Base-by-base conservation (phyloP, 495 filamentous ascomycete genomes). In the Penicillium bovifimosum region DNA sequence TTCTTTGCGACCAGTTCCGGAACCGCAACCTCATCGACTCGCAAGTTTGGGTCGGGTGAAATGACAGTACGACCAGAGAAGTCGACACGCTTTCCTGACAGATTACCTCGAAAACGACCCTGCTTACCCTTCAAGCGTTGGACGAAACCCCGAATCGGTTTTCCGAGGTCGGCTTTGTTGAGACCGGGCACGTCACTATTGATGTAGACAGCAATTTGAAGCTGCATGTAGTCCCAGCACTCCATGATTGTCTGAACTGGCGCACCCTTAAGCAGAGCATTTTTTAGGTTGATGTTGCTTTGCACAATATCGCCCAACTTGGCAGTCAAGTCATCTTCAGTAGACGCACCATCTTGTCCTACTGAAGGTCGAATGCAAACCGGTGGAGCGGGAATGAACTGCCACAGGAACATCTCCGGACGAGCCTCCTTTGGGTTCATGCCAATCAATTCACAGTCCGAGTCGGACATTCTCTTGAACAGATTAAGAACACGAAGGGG, bases 31-130 rank as follows among this genome's bases (percentile, higher is more conserved):
- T 98, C 82, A 52, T 97, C 89, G 45, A 98, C 91, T 27, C 87
- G 82, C 39, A 98, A 67, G 54, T 97, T 98, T 5, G 93, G 95
- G 69, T 98, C 93, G 0, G 93, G 93, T 0, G 91, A 95, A 65
- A 98, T 98, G 67, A 98, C 93, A 1, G 93, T 98, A 56, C 93
- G 83, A 14, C 90, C 95, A 18, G 95, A 97, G 69, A 96, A 98
- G 64, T 98, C 92, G 33, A 98, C 93, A 80, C 93, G 95, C 69
- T 98, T 98, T 63, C 93, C 93, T 0, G 90, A 96, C 49, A 98
- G 64, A 59, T 98, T 98, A 32, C 93, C 93, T 71, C 93, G 86
- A 72, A 98, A 98, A 51, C 93, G 87, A 41, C 93, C 93, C 68
- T 96, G 91, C 56, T 98, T 98, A 59, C 93, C 93, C 68, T 98